Base-by-base conservation (phyloP, 305 asterid species). In the Euphrasia arctica region DNA sequence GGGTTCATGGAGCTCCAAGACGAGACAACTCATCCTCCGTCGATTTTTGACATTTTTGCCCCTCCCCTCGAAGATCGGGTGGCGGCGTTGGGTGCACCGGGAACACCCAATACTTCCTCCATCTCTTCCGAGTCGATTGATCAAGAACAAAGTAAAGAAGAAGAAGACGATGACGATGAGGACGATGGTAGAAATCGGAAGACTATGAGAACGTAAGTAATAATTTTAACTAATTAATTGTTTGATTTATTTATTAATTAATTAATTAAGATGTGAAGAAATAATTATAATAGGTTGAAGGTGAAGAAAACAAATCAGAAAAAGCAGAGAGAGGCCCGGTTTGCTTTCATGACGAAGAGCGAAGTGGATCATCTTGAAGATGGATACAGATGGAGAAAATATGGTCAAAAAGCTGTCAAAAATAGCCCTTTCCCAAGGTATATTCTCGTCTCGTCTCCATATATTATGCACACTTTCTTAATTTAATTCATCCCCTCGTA, bases 331-430 rank as follows among this genome's bases (percentile, higher is more conserved):
- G 85, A 83, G 59, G 81, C 88, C 2, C 78, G 95, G 73, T 78
- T 83, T 78, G 95, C 95, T 34, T 88, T 88, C 85, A 88, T 85
- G 93, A 88, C 95, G 29, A 85, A 82, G 77, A 88, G 95, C 60
- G 89, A 88, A 66, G 82, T 85, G 49, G 95, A 88, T 79, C 90
- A 85, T 64, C 76, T 88, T 15, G 95, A 88, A 70, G 95, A 87
- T 70, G 95, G 95, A 4, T 85, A 81, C 67, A 80, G 95, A 77
- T 88, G 95, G 95, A 78, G 95, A 70, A 88, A 88, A 70, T 88
- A 88, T 68, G 95, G 95, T 60, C 95, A 88, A 74, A 88, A 88
- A 63, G 93, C 95, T 74, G 95, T 88, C 39, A 88, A 85, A 75
- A 85, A 85, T 71, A 87, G 93, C 78, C 83, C 88, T 32, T 87